Evolutionary conservation across 1,139 yeast species (phyloP).

Genomic region (Blastobotrys malaysiensis): DNA sequence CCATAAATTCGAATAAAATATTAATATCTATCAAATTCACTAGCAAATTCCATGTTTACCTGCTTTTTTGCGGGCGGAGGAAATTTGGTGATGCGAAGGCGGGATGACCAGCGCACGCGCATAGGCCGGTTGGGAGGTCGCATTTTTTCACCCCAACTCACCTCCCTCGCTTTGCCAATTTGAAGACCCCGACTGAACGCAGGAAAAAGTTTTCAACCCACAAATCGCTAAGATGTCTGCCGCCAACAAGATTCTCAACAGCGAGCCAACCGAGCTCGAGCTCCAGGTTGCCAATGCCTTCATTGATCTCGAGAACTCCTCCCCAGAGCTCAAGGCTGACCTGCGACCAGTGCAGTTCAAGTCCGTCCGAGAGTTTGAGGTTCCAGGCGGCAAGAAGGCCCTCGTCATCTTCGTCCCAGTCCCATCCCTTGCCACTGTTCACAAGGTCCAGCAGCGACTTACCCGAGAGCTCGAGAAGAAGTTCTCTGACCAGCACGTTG

Average conservation of each 20-base stretch:
- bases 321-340: slow-evolving; percentile 94
- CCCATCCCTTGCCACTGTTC: slow-evolving; percentile 89
- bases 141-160: background rate
- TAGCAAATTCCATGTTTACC: no score
- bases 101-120: background rate
- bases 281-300: slow-evolving; percentile 99
- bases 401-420: slow-evolving; percentile 97
- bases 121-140: background rate
- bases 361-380: slow-evolving; percentile 96
- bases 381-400: slow-evolving; percentile 98
- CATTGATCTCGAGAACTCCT: slow-evolving; percentile 90
- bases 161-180: slow-evolving; percentile 1
- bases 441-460: slow-evolving; percentile 87
- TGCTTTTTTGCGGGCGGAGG: background rate
- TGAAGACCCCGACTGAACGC: slow-evolving; percentile 4
- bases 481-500: slow-evolving; percentile 99
- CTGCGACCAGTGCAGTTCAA: slow-evolving; percentile 98
- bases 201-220: slow-evolving; percentile 4
- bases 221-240: slow-evolving; percentile 61
- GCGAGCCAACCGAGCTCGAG: slow-evolving; percentile 90
- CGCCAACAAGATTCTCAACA: slow-evolving; percentile 79
- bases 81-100: background rate
- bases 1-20: background rate
- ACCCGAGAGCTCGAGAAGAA: slow-evolving; percentile 99
- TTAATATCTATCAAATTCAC: background rate